Evolutionary conservation across 257 asterid genomes (phyloP), one percentile per base, ranked within the genome.

Genomic region (Linaria vulgaris): DNA sequence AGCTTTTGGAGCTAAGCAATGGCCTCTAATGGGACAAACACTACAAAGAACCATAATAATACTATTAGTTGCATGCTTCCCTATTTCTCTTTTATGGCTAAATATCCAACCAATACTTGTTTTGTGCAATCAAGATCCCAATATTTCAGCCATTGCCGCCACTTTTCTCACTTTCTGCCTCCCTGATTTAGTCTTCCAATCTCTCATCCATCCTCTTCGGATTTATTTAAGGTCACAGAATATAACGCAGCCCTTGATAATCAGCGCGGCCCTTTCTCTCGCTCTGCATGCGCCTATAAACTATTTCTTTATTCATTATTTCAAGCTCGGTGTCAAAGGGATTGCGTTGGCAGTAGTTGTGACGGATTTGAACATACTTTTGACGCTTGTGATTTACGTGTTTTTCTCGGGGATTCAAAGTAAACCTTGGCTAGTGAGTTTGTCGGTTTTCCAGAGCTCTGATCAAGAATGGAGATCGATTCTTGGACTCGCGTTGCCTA

Each of bases 1-100:
- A 64, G 96, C 97, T 2, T 87, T 78, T 50, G 95, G 97, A 20
- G 94, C 95, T 12, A 77, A 79, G 5, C 84, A 78, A n/a, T 77
- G 80, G 81, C 55, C 76, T 9, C 64, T 85, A 20, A 78, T 87
- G 72, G 62, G 62, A 19, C 86, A 72, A 53, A 77, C 91, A 9
- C 71, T 90, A 4, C 85, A 83, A 30, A 74, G 96, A 49, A 87
- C 86, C 7, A 37, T 85, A 19, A 22, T 66, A 22, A 56, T 87
- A 53, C 83, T 90, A 12, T 12, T 82, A 9, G 5, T 68, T 19
- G 67, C 83, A 57, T 83, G 83, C 52, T 17, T 87, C 5, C 96
- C 96, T 23, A 83, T 90, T 21, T 76, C 83, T 1, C n/a, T 83
- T 17, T 25, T 90, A 8, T 90, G 96, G 97, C 68, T 85, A 9